phyloP scores from a whole-genome alignment of 2,329 filamentous ascomycete species.

The Ilyonectria destructans region DNA sequence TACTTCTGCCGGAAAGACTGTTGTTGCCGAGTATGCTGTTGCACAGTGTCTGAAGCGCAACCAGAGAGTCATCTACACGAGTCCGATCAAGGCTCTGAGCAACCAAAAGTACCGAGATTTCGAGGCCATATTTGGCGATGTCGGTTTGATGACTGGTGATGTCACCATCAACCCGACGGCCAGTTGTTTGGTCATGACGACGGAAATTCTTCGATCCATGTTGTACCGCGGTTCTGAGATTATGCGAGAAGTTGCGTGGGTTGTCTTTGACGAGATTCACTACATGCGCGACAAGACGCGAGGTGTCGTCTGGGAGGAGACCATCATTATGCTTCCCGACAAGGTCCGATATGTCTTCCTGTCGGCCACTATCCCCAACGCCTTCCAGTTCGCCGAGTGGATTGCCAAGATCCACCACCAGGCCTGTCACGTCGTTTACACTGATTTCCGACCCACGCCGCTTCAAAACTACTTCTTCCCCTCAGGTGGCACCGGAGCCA shows the following conservation, averaged over 20 bases:
- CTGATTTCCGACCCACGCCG: slow-evolving; percentile 96
- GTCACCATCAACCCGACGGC: slow-evolving; percentile 99
- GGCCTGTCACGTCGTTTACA: slow-evolving; percentile 98
- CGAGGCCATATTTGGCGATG: slow-evolving; percentile 94
- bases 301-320: slow-evolving; percentile 99
- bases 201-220: slow-evolving; percentile 99
- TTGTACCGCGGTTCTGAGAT: slow-evolving; percentile 98
- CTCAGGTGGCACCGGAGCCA: slow-evolving; percentile 91
- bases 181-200: slow-evolving; percentile 98
- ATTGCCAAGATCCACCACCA: slow-evolving; percentile 98
- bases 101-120: slow-evolving; percentile 99
- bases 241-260: slow-evolving; percentile 99
- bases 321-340: slow-evolving; percentile 96
- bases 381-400: slow-evolving; percentile 99
- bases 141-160: slow-evolving; percentile 98
- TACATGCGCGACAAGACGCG: slow-evolving; percentile 96
- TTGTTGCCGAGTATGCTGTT: slow-evolving; percentile 98
- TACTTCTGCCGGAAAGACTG: slow-evolving; percentile 97
- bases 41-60: slow-evolving; percentile 98
- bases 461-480: slow-evolving; percentile 99
- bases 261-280: slow-evolving; percentile 98
- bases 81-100: slow-evolving; percentile 98
- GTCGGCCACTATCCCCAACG: slow-evolving; percentile 98
- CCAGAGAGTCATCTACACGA: slow-evolving; percentile 98
- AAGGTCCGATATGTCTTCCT: slow-evolving; percentile 99